Base-by-base conservation (phyloP, 2,329 filamentous ascomycete species). In the Chrysoporthe puriensis region DNA sequence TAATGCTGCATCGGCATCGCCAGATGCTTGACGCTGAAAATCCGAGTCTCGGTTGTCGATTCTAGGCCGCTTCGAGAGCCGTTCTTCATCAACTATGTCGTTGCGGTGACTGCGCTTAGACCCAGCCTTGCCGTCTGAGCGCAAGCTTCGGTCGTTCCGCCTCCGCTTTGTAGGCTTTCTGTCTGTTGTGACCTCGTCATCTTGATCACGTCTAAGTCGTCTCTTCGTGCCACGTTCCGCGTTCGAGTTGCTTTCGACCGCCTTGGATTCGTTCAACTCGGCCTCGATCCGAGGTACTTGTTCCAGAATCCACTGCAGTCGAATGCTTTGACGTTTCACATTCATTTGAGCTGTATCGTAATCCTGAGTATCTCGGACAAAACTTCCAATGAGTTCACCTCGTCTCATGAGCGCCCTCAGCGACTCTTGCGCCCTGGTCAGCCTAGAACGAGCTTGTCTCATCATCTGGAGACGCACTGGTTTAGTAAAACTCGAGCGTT, bases 231-330 rank as follows among this genome's bases (percentile, higher is more conserved):
- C 43, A 36, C 43, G 43, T 18, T 46, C 13, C 5, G 44, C 26
- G 7, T 62, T 18, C 21, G 26, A 18, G n/a, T 32, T 34, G 43
- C 21, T 50, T 26, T 62, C 26, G 26, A 46, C 60, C 26, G 48
- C 14, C 18, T 46, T 50, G 9, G 32, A 36, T 9, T 9, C 14
- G 62, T 68, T 60, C 69, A 74, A 66, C 67, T 76, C 72, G 52
- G 71, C 70, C 64, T 76, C 72, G 48, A 77, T 72, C 56, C 75
- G 62, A 34, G 72, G 71, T 62, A 76, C 54, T 64, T 77, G 75
- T 34, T 74, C 66, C 56, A 76, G 54, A 48, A 74, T 72, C 76
- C 76, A 77, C 71, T 71, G 71, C 48, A 74, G 62, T 36, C 73
- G 69, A 42, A 70, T 67, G 7, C 56, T 54, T 8, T 73, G 73